Base-by-base conservation (phyloP, 1,139 yeast genomes). In the Saccharomycopsis hybrid region DNA sequence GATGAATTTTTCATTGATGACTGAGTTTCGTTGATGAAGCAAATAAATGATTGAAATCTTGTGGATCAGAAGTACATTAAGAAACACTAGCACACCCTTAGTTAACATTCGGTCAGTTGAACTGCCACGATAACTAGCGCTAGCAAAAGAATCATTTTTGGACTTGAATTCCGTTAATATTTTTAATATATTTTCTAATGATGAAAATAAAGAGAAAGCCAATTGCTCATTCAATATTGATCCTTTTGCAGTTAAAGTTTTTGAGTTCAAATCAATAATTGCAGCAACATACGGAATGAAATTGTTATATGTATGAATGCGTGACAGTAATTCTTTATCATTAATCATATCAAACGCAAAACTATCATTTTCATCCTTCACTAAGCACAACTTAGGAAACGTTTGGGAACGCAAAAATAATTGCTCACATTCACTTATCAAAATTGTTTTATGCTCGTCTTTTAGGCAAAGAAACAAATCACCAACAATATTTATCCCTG, bases 21-120 rank as follows among this genome's bases (percentile, higher is more conserved):
- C 24, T 11, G 46, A 13, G 40, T 45, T 25, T 24, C 38, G 38
- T 30, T 44, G 46, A 27, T 47, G 28, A 11, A 52, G 13, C 27
- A 45, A 44, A 13, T 50, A 44, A 32, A 52, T 44, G 18, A 52
- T 47, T 3, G 54, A 36, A n/a, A 63, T 63, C 58, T 74, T 75
- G 59, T 77, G 82, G 45, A 78, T 72, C 46, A 77, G 68, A 27
- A 78, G 61, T 7, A 78, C 70, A 50, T 78, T 63, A 46, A 77
- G 66, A 50, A 73, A 66, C 13, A 76, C 68, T 42, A 58, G 56
- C 4, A 65, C 56, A 3, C 67, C 59, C 27, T 46, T 44, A 9
- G 36, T 24, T 36, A 36, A 36, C 5, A 36, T 7, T 24, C 24
- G 9, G 24, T 36, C 18, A 18, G 18, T 18, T 18, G 18, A 18